Evolutionary conservation across 2,329 filamentous ascomycete species (phyloP).

Genomic region (Fusarium redolens): DNA sequence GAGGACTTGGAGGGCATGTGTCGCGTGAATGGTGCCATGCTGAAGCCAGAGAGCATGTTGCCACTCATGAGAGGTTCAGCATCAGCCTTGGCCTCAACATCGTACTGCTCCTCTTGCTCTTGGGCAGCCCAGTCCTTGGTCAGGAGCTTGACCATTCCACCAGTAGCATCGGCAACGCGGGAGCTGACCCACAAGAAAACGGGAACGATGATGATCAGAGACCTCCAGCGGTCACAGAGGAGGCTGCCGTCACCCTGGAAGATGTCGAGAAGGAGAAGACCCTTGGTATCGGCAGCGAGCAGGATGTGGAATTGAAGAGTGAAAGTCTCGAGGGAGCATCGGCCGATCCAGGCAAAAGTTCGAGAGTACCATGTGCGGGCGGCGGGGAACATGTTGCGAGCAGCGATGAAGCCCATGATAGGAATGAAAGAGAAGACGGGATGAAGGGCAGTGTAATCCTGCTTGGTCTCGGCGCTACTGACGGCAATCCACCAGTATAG

Average conservation of each 20-base stretch:
- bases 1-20: slow-evolving; percentile 35
- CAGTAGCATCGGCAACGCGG: slow-evolving; percentile 32
- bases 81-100: slow-evolving; percentile 35
- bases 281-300: slow-evolving; percentile 68
- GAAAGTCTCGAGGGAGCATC: slow-evolving; percentile 68
- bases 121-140: slow-evolving; percentile 23
- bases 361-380: slow-evolving; percentile 49
- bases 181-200: slow-evolving; percentile 45
- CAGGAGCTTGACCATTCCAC: slow-evolving; percentile 35
- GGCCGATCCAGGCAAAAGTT: slow-evolving; percentile 63
- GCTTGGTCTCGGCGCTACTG: slow-evolving; percentile 34
- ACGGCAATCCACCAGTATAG: slow-evolving; percentile 49
- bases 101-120: slow-evolving; percentile 17
- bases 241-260: slow-evolving; percentile 35
- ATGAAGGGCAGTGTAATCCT: slow-evolving; percentile 61
- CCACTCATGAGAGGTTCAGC: slow-evolving; percentile 27
- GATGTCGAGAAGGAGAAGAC: slow-evolving; percentile 48
- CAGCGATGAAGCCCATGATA: slow-evolving; percentile 61
- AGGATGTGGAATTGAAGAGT: slow-evolving; percentile 71
- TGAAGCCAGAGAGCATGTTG: slow-evolving; percentile 11
- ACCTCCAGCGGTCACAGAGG: slow-evolving; percentile 41
- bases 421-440: slow-evolving; percentile 66
- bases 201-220: slow-evolving; percentile 42
- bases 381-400: slow-evolving; percentile 58
- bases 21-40: slow-evolving; percentile 1